Evolutionary conservation across 805 yeast species (phyloP).

Genomic region (Candida xiaguanensis): DNA sequence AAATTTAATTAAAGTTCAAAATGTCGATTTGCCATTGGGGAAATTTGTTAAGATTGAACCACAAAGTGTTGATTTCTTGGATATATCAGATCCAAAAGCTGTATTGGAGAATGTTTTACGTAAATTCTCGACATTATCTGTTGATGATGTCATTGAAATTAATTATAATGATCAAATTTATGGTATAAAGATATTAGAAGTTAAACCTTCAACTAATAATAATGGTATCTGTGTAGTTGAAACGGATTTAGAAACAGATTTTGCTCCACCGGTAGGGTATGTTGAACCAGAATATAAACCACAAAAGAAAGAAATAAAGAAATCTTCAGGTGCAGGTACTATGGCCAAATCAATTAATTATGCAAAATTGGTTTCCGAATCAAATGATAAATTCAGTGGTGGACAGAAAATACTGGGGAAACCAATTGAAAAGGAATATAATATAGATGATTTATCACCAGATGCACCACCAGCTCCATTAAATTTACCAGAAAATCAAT

Average conservation of each 20-base stretch:
- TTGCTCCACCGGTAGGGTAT: conserved; percentile 98
- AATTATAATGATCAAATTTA: conserved; percentile 76
- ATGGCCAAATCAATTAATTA: conserved; percentile 77
- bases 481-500: conserved; percentile 73
- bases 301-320: conserved; percentile 27
- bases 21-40: conserved; percentile 81
- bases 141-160: conserved; percentile 79
- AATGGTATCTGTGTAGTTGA: conserved; percentile 90
- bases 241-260: conserved; percentile 94
- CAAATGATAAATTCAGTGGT: conserved; percentile 45
- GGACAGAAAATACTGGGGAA: conserved; percentile 76
- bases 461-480: conserved; percentile 70
- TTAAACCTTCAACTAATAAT: conserved; percentile 65
- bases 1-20: conserved; percentile 67
- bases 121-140: conserved; percentile 82
- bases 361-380: conserved; percentile 49
- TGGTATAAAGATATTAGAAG: conserved; percentile 81
- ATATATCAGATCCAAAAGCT: conserved; percentile 93
- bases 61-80: conserved; percentile 88
- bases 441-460: conserved; percentile 45
- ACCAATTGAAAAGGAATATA: conserved; percentile 26
- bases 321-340: conserved; percentile 48
- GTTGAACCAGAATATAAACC: conserved; percentile 78
- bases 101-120: conserved; percentile 90
- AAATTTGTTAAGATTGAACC: conserved; percentile 91